These are phyloP conservation scores for Phalaenopsis equestris DNA, from an alignment of 106 monocot species.

Conservation along the genomic window DNA sequence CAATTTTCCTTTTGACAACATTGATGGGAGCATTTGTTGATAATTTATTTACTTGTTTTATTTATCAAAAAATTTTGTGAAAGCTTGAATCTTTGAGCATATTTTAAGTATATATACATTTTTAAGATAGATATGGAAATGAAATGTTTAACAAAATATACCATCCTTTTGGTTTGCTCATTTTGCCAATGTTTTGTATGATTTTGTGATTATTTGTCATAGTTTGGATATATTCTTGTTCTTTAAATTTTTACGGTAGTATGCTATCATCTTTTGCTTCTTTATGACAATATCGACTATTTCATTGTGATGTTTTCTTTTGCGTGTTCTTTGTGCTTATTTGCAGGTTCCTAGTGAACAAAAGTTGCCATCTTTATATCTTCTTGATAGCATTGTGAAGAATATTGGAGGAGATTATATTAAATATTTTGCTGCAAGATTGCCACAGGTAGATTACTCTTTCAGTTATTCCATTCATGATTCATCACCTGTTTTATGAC, in stretches of 20 bases:
- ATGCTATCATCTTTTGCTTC: not conserved
- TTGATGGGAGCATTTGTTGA: too few species aligned
- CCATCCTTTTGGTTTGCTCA: not conserved
- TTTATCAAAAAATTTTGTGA: not conserved
- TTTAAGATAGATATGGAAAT: not conserved
- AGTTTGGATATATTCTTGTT: too few species aligned
- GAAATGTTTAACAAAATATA: not conserved
- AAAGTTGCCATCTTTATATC: conserved; percentile 94
- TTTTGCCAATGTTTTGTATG: not conserved
- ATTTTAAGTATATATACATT: not conserved
- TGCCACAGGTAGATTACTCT: conserved; percentile 65
- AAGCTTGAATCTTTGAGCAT: not conserved
- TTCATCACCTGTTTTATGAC: not conserved
- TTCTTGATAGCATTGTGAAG: conserved; percentile 97
- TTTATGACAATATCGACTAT: not conserved
- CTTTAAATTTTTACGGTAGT: not conserved
- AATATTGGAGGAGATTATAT: conserved; percentile 96
- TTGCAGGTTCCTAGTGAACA: conserved; percentile 87
- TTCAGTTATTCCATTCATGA: not conserved
- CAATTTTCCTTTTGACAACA: too few species aligned
- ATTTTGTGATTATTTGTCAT: not conserved
- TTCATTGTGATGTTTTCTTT: not conserved
- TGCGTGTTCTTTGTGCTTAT: not conserved
- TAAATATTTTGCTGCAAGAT: conserved; percentile 72
- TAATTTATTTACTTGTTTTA: not conserved